Conservation (phyloP, 768 basidiomycete species). For the Serendipita vermifera region DNA sequence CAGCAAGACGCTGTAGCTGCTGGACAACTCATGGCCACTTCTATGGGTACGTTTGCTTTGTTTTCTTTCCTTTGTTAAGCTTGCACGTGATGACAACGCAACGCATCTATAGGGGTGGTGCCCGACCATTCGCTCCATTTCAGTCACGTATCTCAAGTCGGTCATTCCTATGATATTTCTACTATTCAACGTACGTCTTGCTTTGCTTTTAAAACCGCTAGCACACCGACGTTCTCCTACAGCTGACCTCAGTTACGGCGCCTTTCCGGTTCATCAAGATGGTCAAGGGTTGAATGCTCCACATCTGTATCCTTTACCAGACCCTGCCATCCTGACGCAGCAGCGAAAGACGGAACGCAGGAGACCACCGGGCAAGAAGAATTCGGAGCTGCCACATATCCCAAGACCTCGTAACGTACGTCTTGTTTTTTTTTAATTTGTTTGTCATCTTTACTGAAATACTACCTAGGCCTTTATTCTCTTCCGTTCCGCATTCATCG, state of each 20-base stretch:
- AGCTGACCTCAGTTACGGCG: conserved; percentile 6
- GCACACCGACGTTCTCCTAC: neutral
- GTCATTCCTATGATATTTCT: conserved; percentile 6
- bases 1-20: neutral
- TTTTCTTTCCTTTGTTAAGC: neutral
- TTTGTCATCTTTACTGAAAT: neutral
- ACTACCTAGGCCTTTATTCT: neutral
- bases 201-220: neutral
- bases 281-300: conserved; percentile 1
- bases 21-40: neutral
- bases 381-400: neutral
- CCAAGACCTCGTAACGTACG: conserved; percentile 5
- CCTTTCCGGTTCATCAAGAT: conserved; percentile 7
- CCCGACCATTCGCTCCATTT: conserved; percentile 8
- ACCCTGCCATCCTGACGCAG: conserved; percentile 6
- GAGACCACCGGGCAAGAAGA: conserved; percentile 7
- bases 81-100: conserved; percentile 10
- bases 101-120: conserved; percentile 2
- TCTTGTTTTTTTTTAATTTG: neutral
- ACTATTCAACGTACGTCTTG: neutral
- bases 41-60: neutral
- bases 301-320: neutral
- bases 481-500: conserved; percentile 2
- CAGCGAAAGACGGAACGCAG: conserved; percentile 9
- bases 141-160: conserved; percentile 3